Evolutionary conservation across 73 alveolate species (phyloP).

Genomic region (Paramecium octaurelia): DNA sequence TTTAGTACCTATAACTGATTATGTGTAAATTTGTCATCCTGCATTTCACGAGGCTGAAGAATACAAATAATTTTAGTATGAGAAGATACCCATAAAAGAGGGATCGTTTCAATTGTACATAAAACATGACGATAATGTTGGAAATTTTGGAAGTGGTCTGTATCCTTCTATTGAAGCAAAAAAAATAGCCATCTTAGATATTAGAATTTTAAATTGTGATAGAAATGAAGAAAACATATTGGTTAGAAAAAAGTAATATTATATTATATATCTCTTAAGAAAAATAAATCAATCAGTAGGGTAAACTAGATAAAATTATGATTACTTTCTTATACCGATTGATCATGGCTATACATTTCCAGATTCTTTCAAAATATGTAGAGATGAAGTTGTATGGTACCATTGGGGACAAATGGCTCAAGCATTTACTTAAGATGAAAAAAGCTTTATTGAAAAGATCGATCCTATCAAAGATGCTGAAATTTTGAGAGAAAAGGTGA

Average conservation of each 20-base stretch:
- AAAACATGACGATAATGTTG: constrained; percentile 85
- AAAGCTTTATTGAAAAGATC: constrained; percentile 77
- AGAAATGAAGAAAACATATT: constrained; percentile 95
- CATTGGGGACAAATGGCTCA: constrained; percentile 89
- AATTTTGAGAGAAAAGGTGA: constrained; percentile 77
- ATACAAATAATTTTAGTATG: constrained; percentile 58
- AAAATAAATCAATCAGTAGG: constrained; percentile 31
- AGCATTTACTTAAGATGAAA: constrained; percentile 77
- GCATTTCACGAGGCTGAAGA: constrained; percentile 71
- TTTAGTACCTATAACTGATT: constrained; percentile 94
- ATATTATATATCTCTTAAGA: neutral
- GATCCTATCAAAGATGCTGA: constrained; percentile 84
- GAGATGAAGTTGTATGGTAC: constrained; percentile 95
- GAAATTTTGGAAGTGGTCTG: constrained; percentile 84
- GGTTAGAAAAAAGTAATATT: constrained; percentile 74
- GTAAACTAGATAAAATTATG: constrained; percentile 58
- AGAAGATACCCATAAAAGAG: constrained; percentile 76
- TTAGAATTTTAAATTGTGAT: constrained; percentile 93
- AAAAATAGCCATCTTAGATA: constrained; percentile 93
- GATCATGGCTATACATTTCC: constrained; percentile 97
- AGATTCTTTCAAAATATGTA: constrained; percentile 86
- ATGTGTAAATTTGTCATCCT: constrained; percentile 93
- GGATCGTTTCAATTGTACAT: constrained; percentile 92
- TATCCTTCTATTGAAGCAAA: constrained; percentile 90
- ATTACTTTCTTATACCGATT: constrained; percentile 88